These are phyloP conservation scores for Telopea speciosissima DNA, from an alignment of 177 flowering plant genomes.

Conservation along the genomic window DNA sequence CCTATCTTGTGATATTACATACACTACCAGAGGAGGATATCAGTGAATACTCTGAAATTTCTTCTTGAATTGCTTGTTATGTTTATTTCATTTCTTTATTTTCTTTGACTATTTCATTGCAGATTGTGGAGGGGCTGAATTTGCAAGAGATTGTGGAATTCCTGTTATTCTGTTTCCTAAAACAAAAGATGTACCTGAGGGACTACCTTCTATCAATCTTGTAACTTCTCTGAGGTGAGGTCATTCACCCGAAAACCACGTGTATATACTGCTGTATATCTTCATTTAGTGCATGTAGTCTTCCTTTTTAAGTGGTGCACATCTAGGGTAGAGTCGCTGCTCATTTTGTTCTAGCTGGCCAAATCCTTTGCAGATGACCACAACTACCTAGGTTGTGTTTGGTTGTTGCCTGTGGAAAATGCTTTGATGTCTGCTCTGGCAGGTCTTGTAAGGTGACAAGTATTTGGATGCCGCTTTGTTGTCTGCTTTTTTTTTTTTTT, in stretches of 20 bases:
- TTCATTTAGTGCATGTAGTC: background rate
- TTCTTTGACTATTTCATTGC: constrained; percentile 2
- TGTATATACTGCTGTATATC: background rate
- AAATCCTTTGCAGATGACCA: no score
- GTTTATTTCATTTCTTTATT: background rate
- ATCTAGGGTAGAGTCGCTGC: background rate
- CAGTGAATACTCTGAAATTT: no score
- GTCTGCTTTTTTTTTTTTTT: no score
- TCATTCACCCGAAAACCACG: background rate
- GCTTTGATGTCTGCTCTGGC: no score
- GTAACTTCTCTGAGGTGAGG: constrained; percentile 55
- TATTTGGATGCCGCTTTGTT: no score
- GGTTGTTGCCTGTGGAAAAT: no score
- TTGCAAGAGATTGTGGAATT: constrained; percentile 65
- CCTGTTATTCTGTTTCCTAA: constrained; percentile 67
- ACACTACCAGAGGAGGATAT: background rate
- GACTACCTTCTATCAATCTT: constrained; percentile 55
- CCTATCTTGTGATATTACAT: background rate
- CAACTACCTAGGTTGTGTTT: no score
- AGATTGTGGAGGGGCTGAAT: constrained; percentile 92
- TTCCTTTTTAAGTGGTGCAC: background rate
- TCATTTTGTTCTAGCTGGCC: no score
- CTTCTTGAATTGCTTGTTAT: no score
- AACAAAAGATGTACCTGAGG: constrained; percentile 40
- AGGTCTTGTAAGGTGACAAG: no score